Evolutionary conservation across 129 eudicot genomes (phyloP).

Genomic region (Pittosporum tobira): DNA sequence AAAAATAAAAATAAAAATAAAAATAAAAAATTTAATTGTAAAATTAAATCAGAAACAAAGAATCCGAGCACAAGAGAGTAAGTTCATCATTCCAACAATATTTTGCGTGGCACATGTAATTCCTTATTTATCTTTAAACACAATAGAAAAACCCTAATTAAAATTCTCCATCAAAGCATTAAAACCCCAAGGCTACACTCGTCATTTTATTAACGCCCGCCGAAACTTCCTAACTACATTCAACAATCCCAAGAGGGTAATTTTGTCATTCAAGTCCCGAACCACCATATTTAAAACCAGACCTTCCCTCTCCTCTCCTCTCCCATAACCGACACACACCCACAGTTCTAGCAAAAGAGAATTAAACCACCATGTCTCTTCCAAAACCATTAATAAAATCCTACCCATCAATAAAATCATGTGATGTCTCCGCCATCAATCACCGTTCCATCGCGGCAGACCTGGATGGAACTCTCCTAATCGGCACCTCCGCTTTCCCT

Average conservation of each 20-base stretch:
- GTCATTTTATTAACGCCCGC: background rate
- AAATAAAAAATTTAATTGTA: no score
- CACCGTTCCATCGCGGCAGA: slow-evolving; percentile 81
- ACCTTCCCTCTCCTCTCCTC: slow-evolving; percentile 14
- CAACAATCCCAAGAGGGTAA: background rate
- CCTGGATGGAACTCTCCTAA: slow-evolving; percentile 88
- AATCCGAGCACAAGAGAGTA: no score
- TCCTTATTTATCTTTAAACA: no score
- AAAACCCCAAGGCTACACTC: background rate
- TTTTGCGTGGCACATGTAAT: no score
- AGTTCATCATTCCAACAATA: no score
- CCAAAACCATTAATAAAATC: slow-evolving; percentile 25
- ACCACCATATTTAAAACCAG: slow-evolving; percentile 19
- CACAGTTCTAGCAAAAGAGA: slow-evolving; percentile 1
- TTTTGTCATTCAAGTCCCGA: background rate
- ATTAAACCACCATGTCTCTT: slow-evolving; percentile 16
- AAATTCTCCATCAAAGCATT: background rate
- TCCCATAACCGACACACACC: background rate
- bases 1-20: no score
- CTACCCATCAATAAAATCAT: slow-evolving; percentile 51
- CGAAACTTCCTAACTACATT: background rate
- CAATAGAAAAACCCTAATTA: no score
- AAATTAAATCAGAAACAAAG: no score
- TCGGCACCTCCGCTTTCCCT: slow-evolving; percentile 62
- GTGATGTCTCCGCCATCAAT: slow-evolving; percentile 36